Evolutionary conservation across 2,329 filamentous ascomycete genomes (phyloP).

Genomic region (Sarocladiaceae sp.): DNA sequence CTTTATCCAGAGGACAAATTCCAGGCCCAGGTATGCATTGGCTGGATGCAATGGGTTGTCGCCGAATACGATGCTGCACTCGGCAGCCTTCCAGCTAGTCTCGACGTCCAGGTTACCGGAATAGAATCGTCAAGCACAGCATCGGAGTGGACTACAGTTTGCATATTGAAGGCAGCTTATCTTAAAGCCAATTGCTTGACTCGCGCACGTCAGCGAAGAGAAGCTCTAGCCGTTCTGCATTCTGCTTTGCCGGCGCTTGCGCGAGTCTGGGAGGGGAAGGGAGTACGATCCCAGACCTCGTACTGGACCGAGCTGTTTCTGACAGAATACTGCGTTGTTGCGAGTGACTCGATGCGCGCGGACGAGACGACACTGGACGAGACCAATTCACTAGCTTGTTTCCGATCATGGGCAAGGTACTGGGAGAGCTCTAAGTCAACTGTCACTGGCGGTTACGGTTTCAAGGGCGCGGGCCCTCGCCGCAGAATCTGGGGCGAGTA

Average conservation of each 20-base stretch:
- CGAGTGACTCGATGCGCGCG: constrained; percentile 53
- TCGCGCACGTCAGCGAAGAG: constrained; percentile 42
- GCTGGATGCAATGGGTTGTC: constrained; percentile 78
- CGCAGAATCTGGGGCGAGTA: constrained; percentile 80
- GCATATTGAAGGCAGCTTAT: constrained; percentile 73
- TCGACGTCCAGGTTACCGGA: constrained; percentile 50
- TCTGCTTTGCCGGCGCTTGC: constrained; percentile 61
- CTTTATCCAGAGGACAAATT: constrained; percentile 55
- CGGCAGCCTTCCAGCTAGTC: constrained; percentile 57
- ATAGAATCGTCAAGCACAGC: constrained; percentile 49
- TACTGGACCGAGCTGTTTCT: constrained; percentile 78
- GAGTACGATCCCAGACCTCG: constrained; percentile 60
- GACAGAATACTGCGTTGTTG: constrained; percentile 69
- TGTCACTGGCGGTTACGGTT: constrained; percentile 51
- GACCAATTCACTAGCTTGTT: constrained; percentile 49
- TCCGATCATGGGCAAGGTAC: constrained; percentile 66
- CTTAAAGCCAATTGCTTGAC: constrained; percentile 65
- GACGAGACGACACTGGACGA: constrained; percentile 48
- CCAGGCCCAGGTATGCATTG: constrained; percentile 78
- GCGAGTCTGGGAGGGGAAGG: constrained; percentile 44
- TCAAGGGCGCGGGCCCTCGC: constrained; percentile 55
- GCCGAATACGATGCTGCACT: constrained; percentile 63
- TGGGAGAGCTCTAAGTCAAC: constrained; percentile 52
- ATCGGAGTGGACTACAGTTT: constrained; percentile 77
- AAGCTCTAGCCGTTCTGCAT: constrained; percentile 64